These are phyloP conservation scores for Penicillium cinerascens DNA, from an alignment of 495 filamentous ascomycete species.

Conservation along the genomic window DNA sequence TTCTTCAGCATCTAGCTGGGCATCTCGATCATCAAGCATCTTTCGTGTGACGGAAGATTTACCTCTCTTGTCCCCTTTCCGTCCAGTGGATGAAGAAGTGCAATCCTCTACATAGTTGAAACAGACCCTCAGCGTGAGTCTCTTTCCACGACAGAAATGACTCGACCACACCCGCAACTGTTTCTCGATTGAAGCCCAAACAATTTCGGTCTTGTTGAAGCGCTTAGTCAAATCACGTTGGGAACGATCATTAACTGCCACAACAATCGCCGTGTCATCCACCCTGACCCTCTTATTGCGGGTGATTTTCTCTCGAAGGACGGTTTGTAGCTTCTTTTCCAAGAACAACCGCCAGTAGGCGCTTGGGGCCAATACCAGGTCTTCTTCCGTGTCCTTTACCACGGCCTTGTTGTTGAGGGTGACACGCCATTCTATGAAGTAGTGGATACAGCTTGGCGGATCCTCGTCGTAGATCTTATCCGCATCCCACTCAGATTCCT, in stretches of 20 bases:
- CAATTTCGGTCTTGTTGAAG: slow-evolving; percentile 6
- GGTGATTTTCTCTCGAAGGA: slow-evolving; percentile 3
- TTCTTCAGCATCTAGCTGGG: slow-evolving; percentile 23
- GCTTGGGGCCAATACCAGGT: slow-evolving; percentile 16
- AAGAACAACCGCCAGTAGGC: slow-evolving; percentile 7
- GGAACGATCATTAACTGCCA: slow-evolving; percentile 16
- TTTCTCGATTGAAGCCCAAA: slow-evolving; percentile 9
- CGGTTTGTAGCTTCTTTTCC: slow-evolving; percentile 4
- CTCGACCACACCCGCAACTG: slow-evolving; percentile 6
- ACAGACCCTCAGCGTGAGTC: slow-evolving; percentile 4
- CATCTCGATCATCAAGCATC: slow-evolving; percentile 20
- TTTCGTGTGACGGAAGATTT: slow-evolving; percentile 14
- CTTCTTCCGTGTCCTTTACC: slow-evolving; percentile 21
- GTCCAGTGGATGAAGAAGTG: not conserved
- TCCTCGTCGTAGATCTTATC: slow-evolving; percentile 24
- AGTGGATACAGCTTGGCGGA: slow-evolving; percentile 27
- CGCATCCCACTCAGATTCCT: slow-evolving; percentile 1
- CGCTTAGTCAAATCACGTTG: slow-evolving; percentile 15
- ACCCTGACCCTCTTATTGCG: slow-evolving; percentile 1
- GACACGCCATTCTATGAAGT: slow-evolving; percentile 34
- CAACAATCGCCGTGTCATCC: slow-evolving; percentile 11
- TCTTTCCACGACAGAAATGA: slow-evolving; percentile 6
- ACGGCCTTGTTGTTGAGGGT: slow-evolving; percentile 27
- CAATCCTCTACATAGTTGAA: slow-evolving; percentile 10
- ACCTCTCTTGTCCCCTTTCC: slow-evolving; percentile 19